These are phyloP conservation scores for Melanogaster broomeanus DNA, from an alignment of 768 basidiomycete genomes.

Conservation along the genomic window DNA sequence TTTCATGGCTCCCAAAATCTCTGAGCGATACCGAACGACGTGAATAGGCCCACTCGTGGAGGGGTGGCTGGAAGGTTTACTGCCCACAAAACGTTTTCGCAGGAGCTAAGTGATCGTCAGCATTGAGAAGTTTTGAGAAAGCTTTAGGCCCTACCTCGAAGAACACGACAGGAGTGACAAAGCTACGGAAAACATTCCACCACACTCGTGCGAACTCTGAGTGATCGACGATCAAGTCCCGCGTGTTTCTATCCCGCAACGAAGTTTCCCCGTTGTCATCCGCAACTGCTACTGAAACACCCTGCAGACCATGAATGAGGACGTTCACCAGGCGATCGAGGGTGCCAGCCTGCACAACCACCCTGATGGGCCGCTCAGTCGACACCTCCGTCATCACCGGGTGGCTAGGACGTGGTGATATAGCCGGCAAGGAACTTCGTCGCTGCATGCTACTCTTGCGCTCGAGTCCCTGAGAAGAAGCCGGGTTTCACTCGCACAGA, in stretches of 20 bases:
- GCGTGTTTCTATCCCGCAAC: conserved; percentile 68
- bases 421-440: conserved; percentile 76
- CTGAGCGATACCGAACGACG: conserved; percentile 53
- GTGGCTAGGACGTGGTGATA: conserved; percentile 62
- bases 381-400: conserved; percentile 62
- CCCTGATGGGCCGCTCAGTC: conserved; percentile 71
- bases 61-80: conserved; percentile 45
- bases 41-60: conserved; percentile 45
- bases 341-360: conserved; percentile 78
- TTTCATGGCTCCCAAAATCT: conserved; percentile 63
- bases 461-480: conserved; percentile 64
- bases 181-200: conserved; percentile 85
- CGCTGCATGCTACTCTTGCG: conserved; percentile 77
- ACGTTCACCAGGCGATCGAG: conserved; percentile 73
- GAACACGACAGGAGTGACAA: conserved; percentile 77
- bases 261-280: conserved; percentile 90
- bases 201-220: conserved; percentile 73
- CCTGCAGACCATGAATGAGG: conserved; percentile 74
- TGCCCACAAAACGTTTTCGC: conserved; percentile 67
- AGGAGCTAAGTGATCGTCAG: conserved; percentile 51
- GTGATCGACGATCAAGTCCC: conserved; percentile 72
- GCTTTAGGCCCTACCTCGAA: conserved; percentile 70
- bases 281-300: conserved; percentile 76
- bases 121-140: neutral
- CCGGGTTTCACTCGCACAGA: conserved; percentile 80